Evolutionary conservation across 2,329 filamentous ascomycete genomes (phyloP).

Genomic region (Alternaria dauci): DNA sequence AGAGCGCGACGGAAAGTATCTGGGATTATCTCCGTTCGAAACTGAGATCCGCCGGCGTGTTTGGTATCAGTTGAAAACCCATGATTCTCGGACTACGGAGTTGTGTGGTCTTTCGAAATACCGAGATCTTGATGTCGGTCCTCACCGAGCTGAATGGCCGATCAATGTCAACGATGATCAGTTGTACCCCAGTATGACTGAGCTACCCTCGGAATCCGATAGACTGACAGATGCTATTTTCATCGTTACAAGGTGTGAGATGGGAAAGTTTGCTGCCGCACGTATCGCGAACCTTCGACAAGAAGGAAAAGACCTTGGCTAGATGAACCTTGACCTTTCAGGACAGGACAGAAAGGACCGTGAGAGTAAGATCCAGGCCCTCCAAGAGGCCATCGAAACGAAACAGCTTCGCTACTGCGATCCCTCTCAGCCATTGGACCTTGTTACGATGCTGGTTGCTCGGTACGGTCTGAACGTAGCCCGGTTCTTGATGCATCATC

Average conservation of each 20-base stretch:
- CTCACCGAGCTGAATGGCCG: slow-evolving; percentile 57
- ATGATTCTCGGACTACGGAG: slow-evolving; percentile 64
- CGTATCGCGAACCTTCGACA: slow-evolving; percentile 27
- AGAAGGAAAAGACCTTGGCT: slow-evolving; percentile 22
- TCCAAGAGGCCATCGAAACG: slow-evolving; percentile 51
- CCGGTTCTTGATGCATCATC: slow-evolving; percentile 58
- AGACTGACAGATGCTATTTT: slow-evolving; percentile 56
- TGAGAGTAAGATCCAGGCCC: slow-evolving; percentile 39
- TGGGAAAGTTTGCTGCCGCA: slow-evolving; percentile 44
- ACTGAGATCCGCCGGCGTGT: slow-evolving; percentile 62
- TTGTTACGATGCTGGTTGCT: slow-evolving; percentile 66
- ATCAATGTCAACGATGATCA: slow-evolving; percentile 61
- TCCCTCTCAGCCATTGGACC: slow-evolving; percentile 66
- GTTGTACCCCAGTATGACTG: slow-evolving; percentile 50
- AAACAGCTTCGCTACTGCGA: slow-evolving; percentile 49
- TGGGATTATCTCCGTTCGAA: slow-evolving; percentile 55
- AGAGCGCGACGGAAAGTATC: slow-evolving; percentile 3
- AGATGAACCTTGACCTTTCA: slow-evolving; percentile 11
- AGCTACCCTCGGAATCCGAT: slow-evolving; percentile 42
- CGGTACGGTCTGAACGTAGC: slow-evolving; percentile 70
- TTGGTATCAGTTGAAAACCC: slow-evolving; percentile 66
- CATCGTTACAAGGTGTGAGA: slow-evolving; percentile 47
- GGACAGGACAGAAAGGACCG: slow-evolving; percentile 10
- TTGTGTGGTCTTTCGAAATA: slow-evolving; percentile 54
- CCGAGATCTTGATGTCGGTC: slow-evolving; percentile 50